These are phyloP conservation scores for Aspergillus kassunensis DNA, from an alignment of 495 filamentous ascomycete species.

Conservation along the genomic window DNA sequence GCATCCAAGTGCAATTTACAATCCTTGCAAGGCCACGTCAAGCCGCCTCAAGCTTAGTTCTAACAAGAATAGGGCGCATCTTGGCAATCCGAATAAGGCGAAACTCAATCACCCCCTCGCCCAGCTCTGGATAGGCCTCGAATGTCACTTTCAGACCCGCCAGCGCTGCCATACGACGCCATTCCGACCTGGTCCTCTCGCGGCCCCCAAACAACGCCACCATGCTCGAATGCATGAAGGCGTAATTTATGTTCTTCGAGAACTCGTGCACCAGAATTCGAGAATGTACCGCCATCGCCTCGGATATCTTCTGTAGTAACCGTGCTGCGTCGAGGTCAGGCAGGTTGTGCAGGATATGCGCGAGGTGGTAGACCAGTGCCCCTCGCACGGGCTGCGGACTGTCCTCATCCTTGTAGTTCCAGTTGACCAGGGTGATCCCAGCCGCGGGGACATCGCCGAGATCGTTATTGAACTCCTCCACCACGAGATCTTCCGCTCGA, in stretches of 20 bases:
- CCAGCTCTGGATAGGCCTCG: constrained; percentile 27
- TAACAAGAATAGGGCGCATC: too few relatives aligned
- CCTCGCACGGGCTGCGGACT: constrained; percentile 33
- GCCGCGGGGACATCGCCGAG: constrained; percentile 26
- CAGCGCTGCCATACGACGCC: constrained; percentile 28
- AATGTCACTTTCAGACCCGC: constrained; percentile 33
- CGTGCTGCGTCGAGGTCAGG: constrained; percentile 35
- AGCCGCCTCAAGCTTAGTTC: too few relatives aligned
- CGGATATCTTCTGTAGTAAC: constrained; percentile 36
- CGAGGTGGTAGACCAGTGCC: constrained; percentile 40
- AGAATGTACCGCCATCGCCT: constrained; percentile 43
- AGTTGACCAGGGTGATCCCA: constrained; percentile 28
- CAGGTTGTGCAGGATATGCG: constrained; percentile 44
- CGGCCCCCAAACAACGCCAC: constrained; percentile 30
- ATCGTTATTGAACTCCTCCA: constrained; percentile 43
- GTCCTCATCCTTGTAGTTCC: constrained; percentile 30
- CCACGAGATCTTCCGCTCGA: constrained; percentile 29
- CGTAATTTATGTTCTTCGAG: constrained; percentile 28
- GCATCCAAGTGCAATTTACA: too few relatives aligned
- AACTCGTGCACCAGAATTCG: constrained; percentile 42
- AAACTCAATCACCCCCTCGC: constrained; percentile 33
- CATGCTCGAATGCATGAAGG: constrained; percentile 36
- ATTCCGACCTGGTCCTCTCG: constrained; percentile 30
- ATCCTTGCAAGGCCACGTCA: too few relatives aligned
- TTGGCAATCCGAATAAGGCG: too few relatives aligned